Evolutionary conservation across 257 asterid genomes (phyloP).

Genomic region (Scutellaria baicalensis): DNA sequence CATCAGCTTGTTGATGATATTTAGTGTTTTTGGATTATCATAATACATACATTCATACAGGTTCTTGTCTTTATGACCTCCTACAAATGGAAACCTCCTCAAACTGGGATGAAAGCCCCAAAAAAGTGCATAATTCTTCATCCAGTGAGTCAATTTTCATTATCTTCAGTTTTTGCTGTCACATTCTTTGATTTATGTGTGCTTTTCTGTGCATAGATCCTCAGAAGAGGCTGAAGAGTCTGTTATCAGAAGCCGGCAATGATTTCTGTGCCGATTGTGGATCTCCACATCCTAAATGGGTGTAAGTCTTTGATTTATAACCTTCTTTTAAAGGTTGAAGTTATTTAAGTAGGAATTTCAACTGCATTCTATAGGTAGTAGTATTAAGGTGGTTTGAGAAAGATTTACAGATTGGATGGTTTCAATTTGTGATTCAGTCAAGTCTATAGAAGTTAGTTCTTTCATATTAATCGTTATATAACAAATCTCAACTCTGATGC

Average conservation of each 20-base stretch:
- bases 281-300: constrained; percentile 93
- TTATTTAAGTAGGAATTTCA: background rate
- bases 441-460: background rate
- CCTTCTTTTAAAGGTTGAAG: background rate
- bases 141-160: constrained; percentile 30
- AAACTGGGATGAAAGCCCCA: constrained; percentile 24
- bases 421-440: background rate
- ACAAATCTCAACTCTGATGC: background rate
- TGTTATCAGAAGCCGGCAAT: constrained; percentile 62
- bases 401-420: background rate
- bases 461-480: background rate
- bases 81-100: constrained; percentile 45
- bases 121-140: constrained; percentile 18
- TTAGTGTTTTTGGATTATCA: background rate
- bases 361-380: background rate
- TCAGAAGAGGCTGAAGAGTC: constrained; percentile 51
- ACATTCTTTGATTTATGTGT: background rate
- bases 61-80: constrained; percentile 56
- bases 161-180: background rate
- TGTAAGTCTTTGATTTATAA: constrained; percentile 43
- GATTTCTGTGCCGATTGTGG: constrained; percentile 88
- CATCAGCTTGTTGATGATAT: background rate
- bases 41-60: constrained; percentile 21
- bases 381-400: background rate
- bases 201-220: constrained; percentile 38